Evolutionary conservation across 2,329 filamentous ascomycete genomes (phyloP), one percentile per base, ranked within the genome.

Genomic region (Myriosclerotinia duriaeana): DNA sequence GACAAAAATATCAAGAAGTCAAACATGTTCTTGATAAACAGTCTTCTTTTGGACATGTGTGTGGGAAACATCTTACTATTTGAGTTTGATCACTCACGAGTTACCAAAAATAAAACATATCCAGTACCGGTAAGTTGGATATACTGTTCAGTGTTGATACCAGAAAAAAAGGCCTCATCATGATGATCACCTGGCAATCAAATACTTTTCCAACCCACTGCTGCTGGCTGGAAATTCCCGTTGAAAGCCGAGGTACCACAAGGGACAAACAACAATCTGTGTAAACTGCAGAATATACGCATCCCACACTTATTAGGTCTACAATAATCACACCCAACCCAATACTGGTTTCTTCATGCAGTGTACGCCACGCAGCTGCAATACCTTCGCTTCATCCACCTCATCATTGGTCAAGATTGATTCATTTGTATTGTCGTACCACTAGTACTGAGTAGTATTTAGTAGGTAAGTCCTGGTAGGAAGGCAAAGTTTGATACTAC

Each of bases 181-280:
- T 34, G 5, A 17, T 53, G 26, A 46, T 59, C 55, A 59, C 40
- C 55, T 59, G 55, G 40, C 40, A 46, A 34, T 46, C 55, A 34
- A 15, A 15, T 20, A 20, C 44, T 20, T 46, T 15, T 8, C 3
- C 20, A 12, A 44, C 3, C 36, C 55, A 46, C 17, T 36, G 11
- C 40, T 9, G 20, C 20, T n/a, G 20, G 20, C 20, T n/a, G 20
- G 22, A 59, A 59, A 36, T 3, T 34, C 40, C 40, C 26, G 26
- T 11, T 26, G 26, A 14, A 40, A 36, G 20, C 53, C n/a, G 34
- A 44, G 17, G 17, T 20, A 46, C 3, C 40, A 44, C 17, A 46
- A 40, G 22, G 55, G 22, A 58, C 55, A 44, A 46, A 58, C 55
- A 58, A 58, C 40, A 30, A 56, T 44, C 38, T 56, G 38, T 56